Conservation (phyloP, 306 rosid species). For the Oxytropis ochrocephala region DNA sequence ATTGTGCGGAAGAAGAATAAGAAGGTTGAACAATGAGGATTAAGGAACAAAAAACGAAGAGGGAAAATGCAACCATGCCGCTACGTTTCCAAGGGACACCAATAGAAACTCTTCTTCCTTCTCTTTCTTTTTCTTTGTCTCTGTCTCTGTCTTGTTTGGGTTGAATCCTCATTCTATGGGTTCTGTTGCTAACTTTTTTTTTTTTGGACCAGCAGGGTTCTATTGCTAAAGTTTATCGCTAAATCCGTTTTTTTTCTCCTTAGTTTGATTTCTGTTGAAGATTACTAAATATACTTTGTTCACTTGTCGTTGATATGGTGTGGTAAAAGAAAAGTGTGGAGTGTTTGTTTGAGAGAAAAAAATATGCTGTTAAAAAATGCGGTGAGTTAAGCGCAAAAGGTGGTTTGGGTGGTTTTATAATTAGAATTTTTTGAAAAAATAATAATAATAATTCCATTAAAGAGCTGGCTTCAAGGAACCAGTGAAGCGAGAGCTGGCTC, state of each 20-base stretch:
- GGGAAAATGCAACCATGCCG: slow-evolving; percentile 37
- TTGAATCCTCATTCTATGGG: not conserved
- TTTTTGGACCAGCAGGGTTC: too few species aligned
- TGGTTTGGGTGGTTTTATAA: not conserved
- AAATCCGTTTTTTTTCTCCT: not conserved
- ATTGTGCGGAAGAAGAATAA: slow-evolving; percentile 12
- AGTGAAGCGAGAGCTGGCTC: not conserved
- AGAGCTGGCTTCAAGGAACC: not conserved
- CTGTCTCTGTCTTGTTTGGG: not conserved
- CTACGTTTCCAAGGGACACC: not conserved
- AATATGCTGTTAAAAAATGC: too few species aligned
- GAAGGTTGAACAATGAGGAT: slow-evolving; percentile 25
- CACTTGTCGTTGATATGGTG: not conserved
- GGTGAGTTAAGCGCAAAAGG: not conserved
- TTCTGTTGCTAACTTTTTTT: not conserved
- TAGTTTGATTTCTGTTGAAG: not conserved
- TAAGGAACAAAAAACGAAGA: slow-evolving; percentile 20
- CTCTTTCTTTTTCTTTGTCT: not conserved
- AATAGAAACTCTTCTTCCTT: not conserved
- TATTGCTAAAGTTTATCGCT: not conserved
- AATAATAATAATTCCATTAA: not conserved
- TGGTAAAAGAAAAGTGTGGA: not conserved
- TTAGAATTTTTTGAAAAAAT: too few species aligned
- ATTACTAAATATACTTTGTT: not conserved
- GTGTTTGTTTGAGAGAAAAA: too few species aligned